Evolutionary conservation across 2,329 filamentous ascomycete genomes (phyloP).

Genomic region (Acephala macrosclerotiorum): DNA sequence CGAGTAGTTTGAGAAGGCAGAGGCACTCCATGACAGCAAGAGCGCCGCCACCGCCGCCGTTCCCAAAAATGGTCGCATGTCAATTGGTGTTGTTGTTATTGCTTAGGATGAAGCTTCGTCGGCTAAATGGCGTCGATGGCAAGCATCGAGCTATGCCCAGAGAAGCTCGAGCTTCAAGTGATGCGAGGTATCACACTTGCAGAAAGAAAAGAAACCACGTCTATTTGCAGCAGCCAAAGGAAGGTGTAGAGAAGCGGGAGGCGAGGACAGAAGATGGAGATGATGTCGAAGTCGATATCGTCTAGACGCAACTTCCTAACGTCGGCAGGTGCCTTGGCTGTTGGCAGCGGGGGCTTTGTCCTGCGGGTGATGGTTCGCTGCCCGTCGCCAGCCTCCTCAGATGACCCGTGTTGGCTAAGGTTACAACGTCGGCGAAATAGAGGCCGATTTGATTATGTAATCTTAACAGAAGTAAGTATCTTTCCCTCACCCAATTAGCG

Average conservation of each 20-base stretch:
- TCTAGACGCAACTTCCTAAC: not conserved
- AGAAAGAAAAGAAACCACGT: not conserved
- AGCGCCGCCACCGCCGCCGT: conserved; percentile 42
- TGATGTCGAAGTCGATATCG: not conserved
- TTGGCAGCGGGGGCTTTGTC: conserved; percentile 3
- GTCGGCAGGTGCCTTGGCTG: not conserved
- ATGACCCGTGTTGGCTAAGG: not conserved
- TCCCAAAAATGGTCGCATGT: conserved; percentile 38
- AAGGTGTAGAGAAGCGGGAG: not conserved
- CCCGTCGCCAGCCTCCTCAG: not conserved
- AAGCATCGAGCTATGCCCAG: conserved; percentile 8
- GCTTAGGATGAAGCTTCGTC: conserved; percentile 24
- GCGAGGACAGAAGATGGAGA: not conserved
- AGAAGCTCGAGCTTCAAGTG: conserved; percentile 12
- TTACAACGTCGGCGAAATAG: not conserved
- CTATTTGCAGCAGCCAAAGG: not conserved
- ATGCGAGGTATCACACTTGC: conserved; percentile 2
- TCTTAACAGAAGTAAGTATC: no score
- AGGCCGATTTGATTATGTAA: not conserved
- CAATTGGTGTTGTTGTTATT: conserved; percentile 22
- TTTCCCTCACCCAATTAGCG: no score
- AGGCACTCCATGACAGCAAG: conserved; percentile 50
- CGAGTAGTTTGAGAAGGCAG: conserved; percentile 62
- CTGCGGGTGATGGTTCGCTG: not conserved
- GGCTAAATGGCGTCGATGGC: conserved; percentile 22